Conservation (phyloP, 2,329 filamentous ascomycete genomes). For the Hortaea werneckii region DNA sequence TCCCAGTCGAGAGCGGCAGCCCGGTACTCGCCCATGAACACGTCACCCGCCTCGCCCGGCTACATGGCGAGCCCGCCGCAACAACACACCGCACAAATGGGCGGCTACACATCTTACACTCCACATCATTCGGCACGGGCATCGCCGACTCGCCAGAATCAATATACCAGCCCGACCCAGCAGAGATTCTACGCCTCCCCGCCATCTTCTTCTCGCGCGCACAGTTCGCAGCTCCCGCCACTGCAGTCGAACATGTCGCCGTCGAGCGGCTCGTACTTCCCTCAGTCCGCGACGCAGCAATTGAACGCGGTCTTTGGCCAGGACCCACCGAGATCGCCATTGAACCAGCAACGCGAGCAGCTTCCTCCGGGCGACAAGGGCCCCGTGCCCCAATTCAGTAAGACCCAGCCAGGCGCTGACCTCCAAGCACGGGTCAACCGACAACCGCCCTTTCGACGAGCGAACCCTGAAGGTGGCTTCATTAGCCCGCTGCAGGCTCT, state of each 20-base stretch:
- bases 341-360: constrained; percentile 32
- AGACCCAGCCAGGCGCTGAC: constrained; percentile 61
- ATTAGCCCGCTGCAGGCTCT: constrained; percentile 95
- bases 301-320: constrained; percentile 57
- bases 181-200: constrained; percentile 51
- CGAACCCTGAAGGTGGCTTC: constrained; percentile 93
- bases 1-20: constrained; percentile 74
- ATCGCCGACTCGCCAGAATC: constrained; percentile 63
- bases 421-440: constrained; percentile 72
- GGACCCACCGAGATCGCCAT: constrained; percentile 34
- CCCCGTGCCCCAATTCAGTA: constrained; percentile 79
- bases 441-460: constrained; percentile 83
- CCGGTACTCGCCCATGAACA: constrained; percentile 93
- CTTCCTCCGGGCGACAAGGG: constrained; percentile 41
- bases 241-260: constrained; percentile 56
- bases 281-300: constrained; percentile 58
- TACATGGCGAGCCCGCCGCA: constrained; percentile 49
- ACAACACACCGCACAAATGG: constrained; percentile 19
- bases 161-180: constrained; percentile 42
- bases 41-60: constrained; percentile 74
- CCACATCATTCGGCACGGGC: constrained; percentile 48
- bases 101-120: constrained; percentile 24
- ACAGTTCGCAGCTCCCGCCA: constrained; percentile 61
- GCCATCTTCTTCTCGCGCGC: constrained; percentile 34
- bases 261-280: constrained; percentile 46